Evolutionary conservation across 306 rosid genomes (phyloP).

Genomic region (Echinosophora koreensis): DNA sequence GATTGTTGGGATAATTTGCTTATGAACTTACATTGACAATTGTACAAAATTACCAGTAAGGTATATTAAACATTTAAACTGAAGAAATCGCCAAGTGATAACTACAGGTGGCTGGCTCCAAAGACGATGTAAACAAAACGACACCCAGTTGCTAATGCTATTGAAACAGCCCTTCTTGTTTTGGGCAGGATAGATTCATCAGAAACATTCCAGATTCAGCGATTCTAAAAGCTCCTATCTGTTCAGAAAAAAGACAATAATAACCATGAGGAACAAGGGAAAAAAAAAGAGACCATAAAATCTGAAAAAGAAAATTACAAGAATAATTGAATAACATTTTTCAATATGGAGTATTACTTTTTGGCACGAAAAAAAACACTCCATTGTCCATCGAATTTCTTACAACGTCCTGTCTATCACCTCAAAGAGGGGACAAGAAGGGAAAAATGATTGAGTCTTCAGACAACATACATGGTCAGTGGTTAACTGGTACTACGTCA

Average conservation of each 20-base stretch:
- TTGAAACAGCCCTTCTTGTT: not conserved
- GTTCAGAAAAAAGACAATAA: not conserved
- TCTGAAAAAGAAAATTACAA: not conserved
- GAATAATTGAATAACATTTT: not conserved
- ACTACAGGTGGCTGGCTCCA: not conserved
- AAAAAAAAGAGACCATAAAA: not conserved
- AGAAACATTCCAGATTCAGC: not conserved
- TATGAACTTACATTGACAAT: not conserved
- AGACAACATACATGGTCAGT: slow-evolving; percentile 38
- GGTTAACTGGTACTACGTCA: not conserved
- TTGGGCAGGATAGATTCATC: not conserved
- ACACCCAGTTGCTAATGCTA: not conserved
- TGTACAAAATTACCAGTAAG: no score
- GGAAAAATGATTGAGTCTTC: not conserved
- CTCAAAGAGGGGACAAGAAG: not conserved
- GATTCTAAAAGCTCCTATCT: not conserved
- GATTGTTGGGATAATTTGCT: not conserved
- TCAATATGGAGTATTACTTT: not conserved
- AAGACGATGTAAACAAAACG: not conserved
- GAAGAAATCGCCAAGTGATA: not conserved
- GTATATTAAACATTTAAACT: no score
- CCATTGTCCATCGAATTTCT: slow-evolving; percentile 22
- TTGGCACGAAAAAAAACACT: not conserved
- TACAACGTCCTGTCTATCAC: slow-evolving; percentile 29
- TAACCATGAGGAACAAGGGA: not conserved